phyloP scores from a whole-genome alignment of 2,329 filamentous ascomycete species.

The Rhexocercosporidium sp. region DNA sequence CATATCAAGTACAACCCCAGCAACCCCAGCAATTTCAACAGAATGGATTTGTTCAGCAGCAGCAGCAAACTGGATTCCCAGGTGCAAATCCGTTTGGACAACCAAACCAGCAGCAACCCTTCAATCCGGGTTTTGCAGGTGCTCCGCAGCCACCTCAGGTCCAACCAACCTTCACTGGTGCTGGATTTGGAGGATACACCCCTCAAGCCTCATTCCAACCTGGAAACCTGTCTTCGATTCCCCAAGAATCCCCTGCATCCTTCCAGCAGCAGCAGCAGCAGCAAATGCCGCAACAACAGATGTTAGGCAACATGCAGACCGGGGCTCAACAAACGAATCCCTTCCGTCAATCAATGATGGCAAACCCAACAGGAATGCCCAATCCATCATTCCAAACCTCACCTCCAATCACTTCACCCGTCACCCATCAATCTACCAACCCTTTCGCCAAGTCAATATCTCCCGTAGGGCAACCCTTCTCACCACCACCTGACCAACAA shows the following conservation, averaged over 20 bases:
- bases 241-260: constrained; percentile 58
- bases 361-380: constrained; percentile 54
- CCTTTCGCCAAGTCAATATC: constrained; percentile 75
- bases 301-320: constrained; percentile 47
- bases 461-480: constrained; percentile 44
- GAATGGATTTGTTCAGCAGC: constrained; percentile 47
- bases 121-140: constrained; percentile 38
- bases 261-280: constrained; percentile 48
- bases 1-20: constrained; percentile 44
- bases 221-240: constrained; percentile 58
- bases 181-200: constrained; percentile 84
- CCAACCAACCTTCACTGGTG: constrained; percentile 70
- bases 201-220: constrained; percentile 66
- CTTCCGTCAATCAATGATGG: constrained; percentile 87
- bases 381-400: constrained; percentile 49
- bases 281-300: constrained; percentile 46
- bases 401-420: constrained; percentile 48
- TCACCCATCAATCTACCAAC: constrained; percentile 75
- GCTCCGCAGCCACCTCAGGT: constrained; percentile 43
- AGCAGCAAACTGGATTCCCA: constrained; percentile 14
- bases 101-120: constrained; percentile 45
- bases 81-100: constrained; percentile 11
- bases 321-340: constrained; percentile 78
- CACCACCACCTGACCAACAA: constrained; percentile 42
- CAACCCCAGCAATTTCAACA: constrained; percentile 47